Base-by-base conservation (phyloP, 1,139 yeast species). In the Candida sanyaensis region DNA sequence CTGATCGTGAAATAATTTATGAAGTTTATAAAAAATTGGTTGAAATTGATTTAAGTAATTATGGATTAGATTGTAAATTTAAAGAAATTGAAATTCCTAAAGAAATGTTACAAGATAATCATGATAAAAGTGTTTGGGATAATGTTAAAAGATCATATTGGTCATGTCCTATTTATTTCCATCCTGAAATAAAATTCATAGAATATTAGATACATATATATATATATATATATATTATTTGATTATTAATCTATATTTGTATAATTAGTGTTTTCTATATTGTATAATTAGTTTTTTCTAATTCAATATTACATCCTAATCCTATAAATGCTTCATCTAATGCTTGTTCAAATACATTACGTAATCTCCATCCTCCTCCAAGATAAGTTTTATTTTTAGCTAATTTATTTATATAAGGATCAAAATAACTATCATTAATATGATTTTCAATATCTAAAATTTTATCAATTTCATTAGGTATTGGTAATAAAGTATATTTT, bases 291-390 rank as follows among this genome's bases (percentile, higher is more conserved):
- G n/a, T 28, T 48, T 86, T 84, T 59, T 91, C 97, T 49, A 73
- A 75, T 46, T 82, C 85, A 38, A 93, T 79, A 50, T 85, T 77
- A 64, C 97, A 90, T 17, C 90, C 93, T 50, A 93, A 72, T 0
- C 98, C 97, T 70, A 85, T 81, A 59, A 92, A 92, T 9, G 98
- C 97, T 56, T 88, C 95, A 51, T 88, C 88, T 46, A 93, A 71
- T 5, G 95, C 86, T 57, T 95, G 80, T 56, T 83, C 83, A 60
- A 85, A 88, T 12, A 88, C 92, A 31, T 71, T 73, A 44, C 81
- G 80, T 33, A 88, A 69, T 53, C 85, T 78, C 80, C 92, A 91
- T 2, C 99, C 99, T 17, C 96, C 85, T 1, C 96, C 98, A 57
- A 80, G 76, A 60, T 78, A 90, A 54, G 86, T 90, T 49, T 81